Conservation (phyloP, 257 asterid species). For the Solanum chiquidenum region DNA sequence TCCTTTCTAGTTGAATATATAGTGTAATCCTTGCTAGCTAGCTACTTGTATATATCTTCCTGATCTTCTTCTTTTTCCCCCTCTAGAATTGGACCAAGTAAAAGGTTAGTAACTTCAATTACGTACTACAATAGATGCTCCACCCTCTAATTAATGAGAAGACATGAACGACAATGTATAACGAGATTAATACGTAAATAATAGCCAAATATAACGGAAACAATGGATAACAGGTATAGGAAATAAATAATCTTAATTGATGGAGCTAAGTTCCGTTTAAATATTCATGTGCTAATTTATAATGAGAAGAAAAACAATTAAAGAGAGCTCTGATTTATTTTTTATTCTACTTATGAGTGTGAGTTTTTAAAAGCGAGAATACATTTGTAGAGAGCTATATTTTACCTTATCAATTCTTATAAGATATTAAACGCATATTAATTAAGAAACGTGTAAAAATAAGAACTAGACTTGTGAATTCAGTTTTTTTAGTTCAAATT, state of each 20-base stretch:
- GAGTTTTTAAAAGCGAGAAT: background rate
- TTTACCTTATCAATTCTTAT: background rate
- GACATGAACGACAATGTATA: background rate
- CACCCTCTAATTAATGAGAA: background rate
- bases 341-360: background rate
- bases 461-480: background rate
- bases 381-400: background rate
- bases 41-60: background rate
- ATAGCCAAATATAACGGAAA: background rate
- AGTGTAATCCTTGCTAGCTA: background rate
- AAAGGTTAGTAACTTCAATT: background rate
- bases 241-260: background rate
- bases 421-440: background rate
- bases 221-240: background rate
- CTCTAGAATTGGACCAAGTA: background rate
- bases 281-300: background rate
- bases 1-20: background rate
- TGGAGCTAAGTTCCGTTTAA: background rate
- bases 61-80: accelerated
- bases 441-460: background rate
- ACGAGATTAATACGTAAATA: background rate
- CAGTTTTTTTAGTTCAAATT: background rate
- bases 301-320: background rate
- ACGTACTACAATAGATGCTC: background rate
- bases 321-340: background rate